These are phyloP conservation scores for Marvania coccoides DNA, from an alignment of 139 green algal species.

Conservation along the genomic window DNA sequence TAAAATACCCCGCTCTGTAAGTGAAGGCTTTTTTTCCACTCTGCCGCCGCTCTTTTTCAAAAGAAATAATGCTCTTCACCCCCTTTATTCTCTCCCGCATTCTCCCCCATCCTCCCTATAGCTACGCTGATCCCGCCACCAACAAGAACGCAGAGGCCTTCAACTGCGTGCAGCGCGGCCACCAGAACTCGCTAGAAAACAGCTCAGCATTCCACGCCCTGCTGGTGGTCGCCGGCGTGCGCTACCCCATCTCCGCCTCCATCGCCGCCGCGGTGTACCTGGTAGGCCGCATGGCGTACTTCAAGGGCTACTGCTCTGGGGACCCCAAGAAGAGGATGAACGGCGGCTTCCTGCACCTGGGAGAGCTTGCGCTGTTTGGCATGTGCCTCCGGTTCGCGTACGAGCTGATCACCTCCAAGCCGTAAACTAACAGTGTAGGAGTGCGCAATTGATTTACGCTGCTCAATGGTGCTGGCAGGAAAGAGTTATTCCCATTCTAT, in stretches of 20 bases:
- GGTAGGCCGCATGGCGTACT: conserved; percentile 23
- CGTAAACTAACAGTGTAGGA: too few relatives aligned
- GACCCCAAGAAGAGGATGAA: conserved; percentile 2
- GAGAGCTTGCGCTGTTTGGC: not conserved
- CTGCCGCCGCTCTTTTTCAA: too few relatives aligned
- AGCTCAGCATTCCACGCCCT: conserved; percentile 5
- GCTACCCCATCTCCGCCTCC: conserved; percentile 7
- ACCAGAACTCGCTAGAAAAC: conserved; percentile 66
- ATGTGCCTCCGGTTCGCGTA: not conserved
- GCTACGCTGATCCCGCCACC: not conserved
- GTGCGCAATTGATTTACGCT: too few relatives aligned
- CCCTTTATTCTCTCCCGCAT: too few relatives aligned
- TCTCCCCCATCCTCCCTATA: too few relatives aligned
- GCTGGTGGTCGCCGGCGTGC: conserved; percentile 1
- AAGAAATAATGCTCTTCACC: too few relatives aligned
- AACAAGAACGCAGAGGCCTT: conserved; percentile 24
- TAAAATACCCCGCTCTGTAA: conserved; percentile 11
- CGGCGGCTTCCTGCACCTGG: conserved; percentile 15
- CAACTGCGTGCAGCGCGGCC: conserved; percentile 54
- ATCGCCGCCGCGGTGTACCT: conserved; percentile 1
- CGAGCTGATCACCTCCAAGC: conserved; percentile 2
- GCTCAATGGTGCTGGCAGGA: too few relatives aligned
- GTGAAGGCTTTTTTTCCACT: too few relatives aligned
- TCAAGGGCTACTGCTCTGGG: conserved; percentile 23
- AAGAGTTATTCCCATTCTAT: too few relatives aligned